Evolutionary conservation across 208 protist genomes (phyloP).

Genomic region (Crithidia brevicula): DNA sequence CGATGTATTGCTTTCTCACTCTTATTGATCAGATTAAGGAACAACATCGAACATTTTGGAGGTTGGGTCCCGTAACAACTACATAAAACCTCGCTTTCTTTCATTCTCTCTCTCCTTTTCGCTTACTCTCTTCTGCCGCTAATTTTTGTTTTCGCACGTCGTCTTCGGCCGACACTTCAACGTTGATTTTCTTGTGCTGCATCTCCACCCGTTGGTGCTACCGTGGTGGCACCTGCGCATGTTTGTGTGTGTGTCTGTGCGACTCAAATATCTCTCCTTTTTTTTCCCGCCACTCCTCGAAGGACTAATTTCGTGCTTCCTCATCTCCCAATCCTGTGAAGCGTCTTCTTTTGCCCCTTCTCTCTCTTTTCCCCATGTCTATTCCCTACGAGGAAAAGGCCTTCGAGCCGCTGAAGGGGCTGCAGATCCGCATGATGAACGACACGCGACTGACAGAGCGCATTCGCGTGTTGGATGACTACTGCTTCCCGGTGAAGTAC

Average conservation of each 20-base stretch:
- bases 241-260: not conserved
- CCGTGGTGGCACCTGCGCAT: too few relatives aligned
- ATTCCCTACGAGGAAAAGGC: conserved; percentile 32
- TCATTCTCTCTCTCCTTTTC: too few relatives aligned
- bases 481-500: conserved; percentile 87
- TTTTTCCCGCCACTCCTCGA: not conserved
- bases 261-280: not conserved
- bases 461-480: conserved; percentile 78
- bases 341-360: not conserved
- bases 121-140: too few relatives aligned
- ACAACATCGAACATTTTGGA: too few relatives aligned
- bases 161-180: too few relatives aligned
- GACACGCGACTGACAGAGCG: conserved; percentile 78
- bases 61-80: too few relatives aligned
- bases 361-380: not conserved
- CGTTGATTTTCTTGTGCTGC: too few relatives aligned
- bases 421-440: conserved; percentile 64
- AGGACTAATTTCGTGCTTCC: not conserved
- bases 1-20: too few relatives aligned
- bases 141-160: too few relatives aligned
- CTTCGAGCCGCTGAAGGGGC: conserved; percentile 53
- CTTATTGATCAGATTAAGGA: too few relatives aligned
- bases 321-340: not conserved
- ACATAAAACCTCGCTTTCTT: too few relatives aligned
- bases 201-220: too few relatives aligned